A percentile compares a stretch with the other conserved stretches of the same genome.
phyloP scores from a whole-genome alignment of 306 rosid species.

The Argentina anserina region DNA sequence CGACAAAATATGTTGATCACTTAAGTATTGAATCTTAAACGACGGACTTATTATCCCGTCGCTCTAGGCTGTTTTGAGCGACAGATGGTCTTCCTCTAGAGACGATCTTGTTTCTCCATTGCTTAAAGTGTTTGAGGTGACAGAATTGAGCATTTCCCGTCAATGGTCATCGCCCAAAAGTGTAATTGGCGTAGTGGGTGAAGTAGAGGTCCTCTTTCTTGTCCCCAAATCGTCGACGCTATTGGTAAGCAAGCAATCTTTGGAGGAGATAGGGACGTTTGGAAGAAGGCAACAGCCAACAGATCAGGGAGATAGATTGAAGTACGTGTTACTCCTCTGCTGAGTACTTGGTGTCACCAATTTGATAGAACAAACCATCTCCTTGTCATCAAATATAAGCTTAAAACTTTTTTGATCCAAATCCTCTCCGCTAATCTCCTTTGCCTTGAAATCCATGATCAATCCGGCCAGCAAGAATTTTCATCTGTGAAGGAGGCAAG shows the following conservation, averaged over 20 bases:
- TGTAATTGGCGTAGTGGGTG: no score
- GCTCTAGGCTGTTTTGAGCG: no score
- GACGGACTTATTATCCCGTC: no score
- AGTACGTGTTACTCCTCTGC: neutral
- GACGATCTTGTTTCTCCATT: no score
- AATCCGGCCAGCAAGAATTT: neutral
- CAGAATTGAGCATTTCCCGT: no score
- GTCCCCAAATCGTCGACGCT: neutral
- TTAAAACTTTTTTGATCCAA: neutral
- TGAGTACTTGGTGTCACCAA: neutral
- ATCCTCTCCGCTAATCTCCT: neutral
- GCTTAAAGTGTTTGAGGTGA: no score
- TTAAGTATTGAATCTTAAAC: no score
- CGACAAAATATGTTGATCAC: no score
- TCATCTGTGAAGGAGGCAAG: neutral
- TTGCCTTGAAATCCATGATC: neutral
- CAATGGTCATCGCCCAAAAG: no score
- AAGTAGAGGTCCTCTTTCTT: neutral
- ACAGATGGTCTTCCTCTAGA: no score
- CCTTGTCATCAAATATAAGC: neutral
- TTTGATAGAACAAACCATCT: neutral
- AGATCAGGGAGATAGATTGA: no score
- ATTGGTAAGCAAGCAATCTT: neutral
- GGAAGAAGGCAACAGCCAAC: neutral
- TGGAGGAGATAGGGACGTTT: neutral